phyloP scores from a whole-genome alignment of 1,284 basidiomycete species.

The Mycena citricolor region DNA sequence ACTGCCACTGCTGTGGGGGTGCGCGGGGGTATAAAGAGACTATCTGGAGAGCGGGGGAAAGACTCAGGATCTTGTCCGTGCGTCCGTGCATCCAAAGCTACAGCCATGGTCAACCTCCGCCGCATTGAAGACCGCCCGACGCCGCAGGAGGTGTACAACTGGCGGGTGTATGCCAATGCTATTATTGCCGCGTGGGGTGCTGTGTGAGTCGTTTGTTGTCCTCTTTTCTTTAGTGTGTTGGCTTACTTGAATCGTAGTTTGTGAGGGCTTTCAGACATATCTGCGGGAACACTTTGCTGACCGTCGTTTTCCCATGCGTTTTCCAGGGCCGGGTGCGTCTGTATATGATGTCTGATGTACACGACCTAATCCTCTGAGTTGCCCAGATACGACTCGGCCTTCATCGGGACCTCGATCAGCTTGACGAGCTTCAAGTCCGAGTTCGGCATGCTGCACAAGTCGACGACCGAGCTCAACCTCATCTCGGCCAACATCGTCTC shows the following conservation, averaged over 20 bases:
- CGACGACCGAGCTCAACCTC: constrained; percentile 33
- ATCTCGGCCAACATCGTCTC: constrained; percentile 48
- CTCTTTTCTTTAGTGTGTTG: background rate
- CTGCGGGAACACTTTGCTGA: no score
- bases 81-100: no score
- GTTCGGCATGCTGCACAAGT: constrained; percentile 39
- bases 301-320: no score
- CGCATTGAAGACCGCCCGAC: constrained; percentile 11
- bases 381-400: constrained; percentile 42
- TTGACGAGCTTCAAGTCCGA: constrained; percentile 44
- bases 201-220: background rate
- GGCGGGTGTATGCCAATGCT: constrained; percentile 9
- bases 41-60: no score
- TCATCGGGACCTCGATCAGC: constrained; percentile 44
- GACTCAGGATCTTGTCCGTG: no score
- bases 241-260: no score
- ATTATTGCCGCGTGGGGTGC: constrained; percentile 7
- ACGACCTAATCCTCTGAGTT: no score
- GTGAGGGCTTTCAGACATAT: no score
- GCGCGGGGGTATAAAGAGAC: no score
- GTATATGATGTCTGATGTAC: background rate
- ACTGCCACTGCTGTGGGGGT: no score
- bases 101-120: constrained; percentile 6
- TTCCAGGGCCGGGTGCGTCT: constrained; percentile 25
- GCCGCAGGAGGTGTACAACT: constrained; percentile 11